Base-by-base conservation (phyloP, 2,329 filamentous ascomycete species). In the Ascochyta fabae region DNA sequence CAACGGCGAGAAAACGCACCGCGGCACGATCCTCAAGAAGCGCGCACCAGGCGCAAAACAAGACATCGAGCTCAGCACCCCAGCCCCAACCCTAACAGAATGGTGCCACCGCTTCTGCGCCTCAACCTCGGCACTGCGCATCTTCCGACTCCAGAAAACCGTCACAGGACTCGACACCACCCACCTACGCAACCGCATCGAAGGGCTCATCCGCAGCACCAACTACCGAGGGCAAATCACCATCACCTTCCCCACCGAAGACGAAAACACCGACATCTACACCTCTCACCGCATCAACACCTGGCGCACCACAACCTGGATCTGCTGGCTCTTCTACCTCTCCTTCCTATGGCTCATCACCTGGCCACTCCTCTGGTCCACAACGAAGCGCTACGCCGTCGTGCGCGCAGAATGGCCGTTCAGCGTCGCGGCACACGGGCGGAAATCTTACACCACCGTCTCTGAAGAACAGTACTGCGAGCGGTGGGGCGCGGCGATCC, bases 101-200 rank as follows among this genome's bases (percentile, higher is more conserved):
- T 92, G 89, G 89, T 91, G 88, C 64, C 83, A 88, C 54, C 81
- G 83, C 35, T 93, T 86, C 75, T 87, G 85, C 65, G 82, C 82
- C 2, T 85, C 82, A 60, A 77, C 79, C 22, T 79, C 84, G 1
- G 77, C 78, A 8, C 78, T 91, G 31, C 88, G 88, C 67, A 71
- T 74, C 51, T 80, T 81, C 61, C 75, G 77, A 8, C 64, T 80
- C 7, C 62, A 65, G 12, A 73, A 77, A 23, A 60, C 60, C n/a
- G 78, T 91, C 44, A 72, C 79, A 0, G 88, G 88, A 22, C 84
- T 90, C 70, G 84, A 92, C 67, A 79, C 82, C 51, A 78, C 79
- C 1, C 72, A 75, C 40, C 73, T 92, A 19, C 77, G 79, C 39
- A 67, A 75, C 15, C 78, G 83, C 6, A 73, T 92, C 19, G 78